Percentiles rank a stretch among this genome's conserved stretches.
Evolutionary conservation across 352 stramenopile genomes (phyloP).

Genomic region (Phytopythium ostracodes): DNA sequence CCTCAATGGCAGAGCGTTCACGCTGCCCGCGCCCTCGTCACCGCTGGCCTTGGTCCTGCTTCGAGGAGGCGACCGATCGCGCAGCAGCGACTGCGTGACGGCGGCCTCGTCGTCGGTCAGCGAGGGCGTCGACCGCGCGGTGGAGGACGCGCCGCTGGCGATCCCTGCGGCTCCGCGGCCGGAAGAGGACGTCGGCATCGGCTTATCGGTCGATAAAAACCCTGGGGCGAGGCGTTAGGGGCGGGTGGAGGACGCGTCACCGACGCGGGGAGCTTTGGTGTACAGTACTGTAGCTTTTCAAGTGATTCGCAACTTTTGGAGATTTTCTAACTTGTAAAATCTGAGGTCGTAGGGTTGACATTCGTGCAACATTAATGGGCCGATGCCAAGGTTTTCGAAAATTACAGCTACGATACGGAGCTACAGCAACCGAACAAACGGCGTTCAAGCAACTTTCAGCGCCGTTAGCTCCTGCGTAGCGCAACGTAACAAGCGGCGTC

Average conservation of each 20-base stretch:
- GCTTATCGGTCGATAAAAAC: background rate
- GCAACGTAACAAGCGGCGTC: background rate
- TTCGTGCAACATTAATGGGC: background rate
- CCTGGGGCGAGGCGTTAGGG: background rate
- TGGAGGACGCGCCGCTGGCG: background rate
- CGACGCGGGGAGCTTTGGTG: too few relatives aligned
- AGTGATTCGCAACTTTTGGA: background rate
- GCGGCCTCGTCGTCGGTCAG: constrained; percentile 2
- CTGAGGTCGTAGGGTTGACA: background rate
- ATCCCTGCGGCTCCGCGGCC: background rate
- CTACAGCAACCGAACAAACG: background rate
- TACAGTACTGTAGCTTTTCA: too few relatives aligned
- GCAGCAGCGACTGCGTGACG: constrained; percentile 3
- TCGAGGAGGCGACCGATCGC: background rate
- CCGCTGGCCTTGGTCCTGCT: background rate
- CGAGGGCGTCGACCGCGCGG: background rate
- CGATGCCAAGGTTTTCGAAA: too few relatives aligned
- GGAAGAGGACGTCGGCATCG: background rate
- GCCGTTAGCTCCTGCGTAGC: constrained; percentile 29
- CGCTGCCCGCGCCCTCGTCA: background rate
- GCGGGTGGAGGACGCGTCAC: background rate
- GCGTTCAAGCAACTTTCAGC: constrained; percentile 15
- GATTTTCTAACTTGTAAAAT: background rate
- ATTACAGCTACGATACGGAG: too few relatives aligned
- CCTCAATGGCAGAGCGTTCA: background rate